A percentile compares a stretch with the other conserved stretches of the same genome.
These are phyloP conservation scores for Nicotiana benthamiana DNA, from an alignment of 257 asterid genomes.

Conservation along the genomic window DNA sequence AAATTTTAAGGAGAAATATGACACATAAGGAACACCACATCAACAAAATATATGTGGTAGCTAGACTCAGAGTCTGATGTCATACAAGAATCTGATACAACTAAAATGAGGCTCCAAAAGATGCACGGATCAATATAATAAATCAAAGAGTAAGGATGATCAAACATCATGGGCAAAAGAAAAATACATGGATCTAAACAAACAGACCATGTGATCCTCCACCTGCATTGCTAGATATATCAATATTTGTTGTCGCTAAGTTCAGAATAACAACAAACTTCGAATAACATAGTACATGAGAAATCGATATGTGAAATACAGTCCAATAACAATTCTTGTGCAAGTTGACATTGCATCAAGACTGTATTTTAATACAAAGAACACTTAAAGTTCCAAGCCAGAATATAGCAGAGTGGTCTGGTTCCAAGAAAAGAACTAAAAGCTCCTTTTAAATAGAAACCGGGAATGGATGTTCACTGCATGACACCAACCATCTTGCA, in stretches of 20 bases:
- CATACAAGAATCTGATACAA: neutral
- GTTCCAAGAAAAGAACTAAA: no score
- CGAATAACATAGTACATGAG: neutral
- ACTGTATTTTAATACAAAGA: neutral
- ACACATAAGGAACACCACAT: neutral
- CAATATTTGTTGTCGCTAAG: neutral
- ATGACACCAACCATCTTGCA: neutral
- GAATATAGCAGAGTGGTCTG: no score
- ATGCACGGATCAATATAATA: neutral
- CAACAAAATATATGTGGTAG: neutral
- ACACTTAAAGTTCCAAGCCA: neutral
- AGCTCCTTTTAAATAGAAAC: neutral
- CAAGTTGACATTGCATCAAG: neutral
- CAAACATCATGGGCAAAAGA: neutral
- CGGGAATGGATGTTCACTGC: neutral
- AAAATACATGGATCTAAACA: neutral
- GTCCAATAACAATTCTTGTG: neutral
- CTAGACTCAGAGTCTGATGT: neutral
- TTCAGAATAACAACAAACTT: neutral
- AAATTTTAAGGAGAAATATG: neutral
- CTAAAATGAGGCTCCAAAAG: neutral
- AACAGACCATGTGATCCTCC: neutral
- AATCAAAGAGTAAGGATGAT: neutral
- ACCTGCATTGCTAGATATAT: neutral
- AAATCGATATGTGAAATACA: neutral